These are phyloP conservation scores for Anthracocystis panici-leucophaei DNA, from an alignment of 1,284 basidiomycete genomes.

Conservation along the genomic window DNA sequence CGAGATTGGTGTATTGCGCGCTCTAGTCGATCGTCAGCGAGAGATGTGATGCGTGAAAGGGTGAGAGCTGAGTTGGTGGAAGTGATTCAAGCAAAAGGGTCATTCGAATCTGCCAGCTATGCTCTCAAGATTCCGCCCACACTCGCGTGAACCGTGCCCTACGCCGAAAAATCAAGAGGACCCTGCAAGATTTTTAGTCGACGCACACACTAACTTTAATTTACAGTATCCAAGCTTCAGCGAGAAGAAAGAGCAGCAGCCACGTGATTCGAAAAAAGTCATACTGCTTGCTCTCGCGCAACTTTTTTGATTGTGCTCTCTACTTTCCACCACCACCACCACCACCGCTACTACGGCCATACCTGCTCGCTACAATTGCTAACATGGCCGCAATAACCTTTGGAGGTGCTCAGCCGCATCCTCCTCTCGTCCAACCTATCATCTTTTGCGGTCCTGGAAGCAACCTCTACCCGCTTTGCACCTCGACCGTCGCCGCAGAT, in stretches of 20 bases:
- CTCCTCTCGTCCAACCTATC: slow-evolving; percentile 61
- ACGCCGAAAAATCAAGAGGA: not conserved
- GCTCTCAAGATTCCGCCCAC: not conserved
- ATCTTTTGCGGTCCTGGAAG: slow-evolving; percentile 65
- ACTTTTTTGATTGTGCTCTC: not conserved
- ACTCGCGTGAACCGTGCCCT: slow-evolving; percentile 18
- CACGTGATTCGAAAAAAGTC: slow-evolving; percentile 21
- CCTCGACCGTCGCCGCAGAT: slow-evolving; percentile 34
- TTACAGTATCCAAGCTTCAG: too few species aligned
- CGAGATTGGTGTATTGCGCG: not conserved
- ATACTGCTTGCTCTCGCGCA: not conserved
- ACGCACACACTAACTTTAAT: not conserved
- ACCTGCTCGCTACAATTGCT: not conserved
- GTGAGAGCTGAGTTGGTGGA: not conserved
- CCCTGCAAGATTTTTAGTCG: slow-evolving; percentile 22
- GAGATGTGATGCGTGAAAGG: not conserved
- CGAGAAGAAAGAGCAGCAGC: not conserved
- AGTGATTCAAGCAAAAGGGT: not conserved
- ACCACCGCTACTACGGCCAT: not conserved
- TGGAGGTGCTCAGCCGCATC: slow-evolving; percentile 28
- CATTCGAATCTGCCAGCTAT: too few species aligned
- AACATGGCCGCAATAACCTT: slow-evolving; percentile 25
- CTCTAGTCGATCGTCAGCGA: not conserved
- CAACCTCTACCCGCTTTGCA: slow-evolving; percentile 66
- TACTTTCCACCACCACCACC: slow-evolving; percentile 5